These are phyloP conservation scores for Metarhizium humberi DNA, from an alignment of 2,329 filamentous ascomycete genomes.

Conservation along the genomic window DNA sequence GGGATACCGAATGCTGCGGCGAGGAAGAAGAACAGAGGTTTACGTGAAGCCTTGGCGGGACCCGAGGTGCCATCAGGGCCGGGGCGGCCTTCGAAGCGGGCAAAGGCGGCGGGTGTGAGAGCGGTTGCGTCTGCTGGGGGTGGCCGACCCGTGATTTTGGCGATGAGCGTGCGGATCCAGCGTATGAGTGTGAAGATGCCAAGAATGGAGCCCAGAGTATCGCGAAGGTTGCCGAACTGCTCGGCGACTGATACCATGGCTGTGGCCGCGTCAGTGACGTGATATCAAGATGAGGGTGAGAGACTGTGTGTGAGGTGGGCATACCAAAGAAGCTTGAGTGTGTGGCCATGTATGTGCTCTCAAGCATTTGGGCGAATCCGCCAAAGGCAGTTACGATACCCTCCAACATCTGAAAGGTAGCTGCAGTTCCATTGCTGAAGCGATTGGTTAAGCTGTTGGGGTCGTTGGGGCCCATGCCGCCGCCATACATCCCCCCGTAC, in stretches of 20 bases:
- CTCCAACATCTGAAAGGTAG: constrained; percentile 97
- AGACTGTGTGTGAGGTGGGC: constrained; percentile 18
- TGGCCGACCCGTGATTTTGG: constrained; percentile 86
- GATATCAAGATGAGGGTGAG: not conserved
- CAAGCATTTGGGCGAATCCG: constrained; percentile 97
- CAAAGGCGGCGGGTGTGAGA: constrained; percentile 85
- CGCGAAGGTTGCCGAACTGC: constrained; percentile 87
- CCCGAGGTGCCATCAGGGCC: constrained; percentile 53
- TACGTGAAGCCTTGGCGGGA: constrained; percentile 71
- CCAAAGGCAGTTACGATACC: constrained; percentile 94
- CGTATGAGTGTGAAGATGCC: constrained; percentile 94
- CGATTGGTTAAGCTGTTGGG: constrained; percentile 91
- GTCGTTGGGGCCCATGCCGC: constrained; percentile 58
- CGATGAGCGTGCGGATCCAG: constrained; percentile 85
- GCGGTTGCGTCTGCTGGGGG: constrained; percentile 79
- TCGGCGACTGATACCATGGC: constrained; percentile 98
- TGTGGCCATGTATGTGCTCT: constrained; percentile 99
- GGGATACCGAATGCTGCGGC: constrained; percentile 90
- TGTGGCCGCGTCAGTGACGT: constrained; percentile 21
- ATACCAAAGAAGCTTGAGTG: constrained; percentile 97
- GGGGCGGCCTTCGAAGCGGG: constrained; percentile 68
- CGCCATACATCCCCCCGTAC: constrained; percentile 19
- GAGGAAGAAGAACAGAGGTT: constrained; percentile 93
- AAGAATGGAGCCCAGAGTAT: constrained; percentile 85
- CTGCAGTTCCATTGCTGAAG: constrained; percentile 89